Base-by-base conservation (phyloP, 208 protist genomes). In the Acanthamoeba healyi region DNA sequence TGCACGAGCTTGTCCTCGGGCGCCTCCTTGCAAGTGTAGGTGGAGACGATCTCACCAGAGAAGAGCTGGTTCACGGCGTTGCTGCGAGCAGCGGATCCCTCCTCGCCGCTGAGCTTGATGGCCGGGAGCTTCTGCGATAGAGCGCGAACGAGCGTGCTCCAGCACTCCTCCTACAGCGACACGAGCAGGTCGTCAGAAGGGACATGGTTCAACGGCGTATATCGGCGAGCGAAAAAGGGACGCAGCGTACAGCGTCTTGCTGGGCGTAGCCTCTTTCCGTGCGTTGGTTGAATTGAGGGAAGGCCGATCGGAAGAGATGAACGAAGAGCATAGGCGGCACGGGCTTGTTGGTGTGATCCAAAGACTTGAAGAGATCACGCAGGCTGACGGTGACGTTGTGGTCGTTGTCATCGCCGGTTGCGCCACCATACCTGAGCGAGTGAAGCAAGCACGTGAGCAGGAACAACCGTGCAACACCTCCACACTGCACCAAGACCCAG, bases 41-140 rank as follows among this genome's bases (percentile, higher is more conserved):
- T 91, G 40, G 36, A n/a, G 3, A 36, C 40, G 44, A 82, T 90
- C 81, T 94, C 65, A 34, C 82, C 65, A 6, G 70, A 79, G 46
- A 95, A 95, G 74, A 95, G 94, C 44, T 72, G 40, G 26, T 93
- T 38, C 17, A 93, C 63, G 29, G 46, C 63, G 63, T 91, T 91
- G 17, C 40, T 40, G 22, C 32, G 22, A 24, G 82, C 38, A 5
- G 79, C 15, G 34, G 67, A 24, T n/a, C 19, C 14, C 3, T 2
- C 12, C 32, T 36, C 42, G 7, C 19, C 42, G 46, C 42, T 14
- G 29, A 54, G 15, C 42, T 54, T 63, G 38, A 87, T 54, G 19
- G 79, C 46, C 17, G 79, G 79, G 26, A 87, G 44, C 46, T 87
- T 87, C 54, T 91, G 84, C 32, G 84, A 91, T 51, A 91, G 84